Conservation (phyloP, 2,329 filamentous ascomycete species). For the Coniosporium tulheliwenetii region DNA sequence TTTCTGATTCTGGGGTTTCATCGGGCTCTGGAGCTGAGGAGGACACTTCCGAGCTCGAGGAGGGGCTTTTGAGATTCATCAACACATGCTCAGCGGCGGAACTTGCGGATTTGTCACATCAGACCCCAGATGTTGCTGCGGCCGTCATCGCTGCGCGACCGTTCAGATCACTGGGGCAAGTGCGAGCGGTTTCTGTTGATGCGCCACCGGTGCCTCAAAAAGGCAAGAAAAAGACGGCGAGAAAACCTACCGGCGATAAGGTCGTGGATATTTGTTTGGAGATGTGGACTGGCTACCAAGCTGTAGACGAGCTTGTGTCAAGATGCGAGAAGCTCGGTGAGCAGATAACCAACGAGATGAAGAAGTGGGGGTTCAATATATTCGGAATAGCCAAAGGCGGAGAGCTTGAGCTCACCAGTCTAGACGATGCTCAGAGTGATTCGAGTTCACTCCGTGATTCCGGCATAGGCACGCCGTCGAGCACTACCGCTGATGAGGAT, state of each 20-base stretch:
- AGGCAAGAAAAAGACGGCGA: slow-evolving; percentile 33
- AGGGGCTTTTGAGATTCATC: slow-evolving; percentile 59
- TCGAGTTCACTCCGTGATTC: slow-evolving; percentile 39
- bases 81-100: slow-evolving; percentile 64
- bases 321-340: slow-evolving; percentile 61
- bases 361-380: slow-evolving; percentile 52
- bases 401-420: slow-evolving; percentile 43
- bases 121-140: slow-evolving; percentile 53
- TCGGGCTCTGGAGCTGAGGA: slow-evolving; percentile 23
- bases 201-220: slow-evolving; percentile 26
- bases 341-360: slow-evolving; percentile 48
- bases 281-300: slow-evolving; percentile 66
- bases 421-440: slow-evolving; percentile 26
- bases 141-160: slow-evolving; percentile 59
- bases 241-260: slow-evolving; percentile 46
- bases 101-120: slow-evolving; percentile 66
- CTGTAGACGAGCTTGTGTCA: slow-evolving; percentile 67
- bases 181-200: slow-evolving; percentile 44
- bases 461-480: slow-evolving; percentile 48
- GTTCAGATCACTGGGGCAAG: slow-evolving; percentile 49
- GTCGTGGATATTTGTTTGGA: slow-evolving; percentile 51
- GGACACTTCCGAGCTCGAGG: slow-evolving; percentile 24
- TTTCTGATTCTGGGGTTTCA: slow-evolving; percentile 29
- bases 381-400: slow-evolving; percentile 43
- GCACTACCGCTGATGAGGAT: slow-evolving; percentile 15